Evolutionary conservation across 441 rosid genomes (phyloP), one percentile per base, ranked within the genome.

Genomic region (Syzygium malaccense): DNA sequence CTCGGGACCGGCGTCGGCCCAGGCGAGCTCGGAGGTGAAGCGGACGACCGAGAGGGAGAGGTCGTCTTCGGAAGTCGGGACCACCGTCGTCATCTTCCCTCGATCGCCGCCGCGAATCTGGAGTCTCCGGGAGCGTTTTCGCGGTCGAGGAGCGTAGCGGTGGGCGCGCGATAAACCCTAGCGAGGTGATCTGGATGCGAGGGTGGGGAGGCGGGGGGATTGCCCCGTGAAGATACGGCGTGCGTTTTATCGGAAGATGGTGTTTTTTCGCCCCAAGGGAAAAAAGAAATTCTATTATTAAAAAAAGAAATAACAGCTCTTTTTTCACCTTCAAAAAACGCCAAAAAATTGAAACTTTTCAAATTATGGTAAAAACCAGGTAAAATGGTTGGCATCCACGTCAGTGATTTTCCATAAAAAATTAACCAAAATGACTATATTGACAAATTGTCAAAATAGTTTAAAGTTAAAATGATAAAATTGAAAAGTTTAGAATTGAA

Each of bases 1-100:
- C 98, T 97, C 99, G 30, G 98, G 96, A 91, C 99, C 99, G 79
- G 99, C 99, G 90, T 98, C 99, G 32, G 98, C 98, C 99, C 99
- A 97, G 83, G 99, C 92, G 78, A 97, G 97, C 89, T 97, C 98
- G 62, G 99, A 95, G 68, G 99, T 95, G 94, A 95, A 97, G 66
- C 95, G 98, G 68, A 97, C 99, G 86, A 97, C 98, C 78, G 98
- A 89, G 92, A 98, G 98, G 20, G 94, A 94, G 3, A 99, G 98
- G 89, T 97, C 98, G 86, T 98, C 99, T 90, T 98, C 99, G 87
- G 99, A 96, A 88, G 98, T 96, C 4, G 98, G 99, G 60, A 98
- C 98, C 58, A 98, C 91, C 79, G 98, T 96, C 90, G 98, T 93
- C 99, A 98, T 90, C 93, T 64, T 88, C 89, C 19, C 15, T 28